Percentiles rank a stretch among this genome's conserved stretches.
These are phyloP conservation scores for Phialemonium atrogriseum DNA, from an alignment of 2,329 filamentous ascomycete genomes.

Conservation along the genomic window DNA sequence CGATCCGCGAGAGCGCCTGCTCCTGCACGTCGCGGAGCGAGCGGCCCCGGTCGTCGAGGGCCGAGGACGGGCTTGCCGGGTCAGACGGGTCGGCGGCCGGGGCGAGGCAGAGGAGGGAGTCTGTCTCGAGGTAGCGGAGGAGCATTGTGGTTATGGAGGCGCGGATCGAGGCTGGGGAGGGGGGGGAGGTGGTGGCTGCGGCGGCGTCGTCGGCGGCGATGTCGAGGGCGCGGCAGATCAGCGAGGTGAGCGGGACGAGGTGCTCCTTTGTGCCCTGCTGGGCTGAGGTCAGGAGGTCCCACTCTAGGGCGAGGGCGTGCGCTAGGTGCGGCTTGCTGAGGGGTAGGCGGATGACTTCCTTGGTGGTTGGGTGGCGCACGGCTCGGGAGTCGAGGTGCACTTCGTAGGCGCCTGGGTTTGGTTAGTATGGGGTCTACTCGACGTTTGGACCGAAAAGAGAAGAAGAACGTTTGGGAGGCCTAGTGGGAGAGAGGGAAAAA, in stretches of 20 bases:
- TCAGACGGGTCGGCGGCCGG: slow-evolving; percentile 43
- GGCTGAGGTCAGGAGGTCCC: slow-evolving; percentile 75
- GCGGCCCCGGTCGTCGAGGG: slow-evolving; percentile 37
- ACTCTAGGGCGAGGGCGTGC: slow-evolving; percentile 80
- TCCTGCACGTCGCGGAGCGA: slow-evolving; percentile 67
- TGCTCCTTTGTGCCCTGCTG: slow-evolving; percentile 81
- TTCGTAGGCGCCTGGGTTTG: slow-evolving; percentile 33
- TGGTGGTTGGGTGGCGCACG: slow-evolving; percentile 68
- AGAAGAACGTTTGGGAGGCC: no score
- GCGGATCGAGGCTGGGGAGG: slow-evolving; percentile 44
- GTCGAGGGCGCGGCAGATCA: slow-evolving; percentile 76
- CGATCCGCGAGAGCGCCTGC: slow-evolving; percentile 59
- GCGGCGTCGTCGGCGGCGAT: slow-evolving; percentile 59
- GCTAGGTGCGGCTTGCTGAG: slow-evolving; percentile 72
- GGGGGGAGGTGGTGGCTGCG: slow-evolving; percentile 24
- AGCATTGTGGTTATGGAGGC: slow-evolving; percentile 57
- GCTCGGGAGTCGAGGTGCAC: slow-evolving; percentile 72
- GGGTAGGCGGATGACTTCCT: slow-evolving; percentile 65
- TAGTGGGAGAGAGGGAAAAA: neutral
- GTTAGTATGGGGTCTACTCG: no score
- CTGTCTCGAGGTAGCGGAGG: slow-evolving; percentile 83
- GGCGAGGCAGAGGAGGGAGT: slow-evolving; percentile 87
- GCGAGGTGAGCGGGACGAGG: slow-evolving; percentile 81
- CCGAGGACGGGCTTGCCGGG: slow-evolving; percentile 7
- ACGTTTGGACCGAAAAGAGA: no score